These are phyloP conservation scores for Colletotrichum salicis DNA, from an alignment of 2,329 filamentous ascomycete genomes.

Conservation along the genomic window DNA sequence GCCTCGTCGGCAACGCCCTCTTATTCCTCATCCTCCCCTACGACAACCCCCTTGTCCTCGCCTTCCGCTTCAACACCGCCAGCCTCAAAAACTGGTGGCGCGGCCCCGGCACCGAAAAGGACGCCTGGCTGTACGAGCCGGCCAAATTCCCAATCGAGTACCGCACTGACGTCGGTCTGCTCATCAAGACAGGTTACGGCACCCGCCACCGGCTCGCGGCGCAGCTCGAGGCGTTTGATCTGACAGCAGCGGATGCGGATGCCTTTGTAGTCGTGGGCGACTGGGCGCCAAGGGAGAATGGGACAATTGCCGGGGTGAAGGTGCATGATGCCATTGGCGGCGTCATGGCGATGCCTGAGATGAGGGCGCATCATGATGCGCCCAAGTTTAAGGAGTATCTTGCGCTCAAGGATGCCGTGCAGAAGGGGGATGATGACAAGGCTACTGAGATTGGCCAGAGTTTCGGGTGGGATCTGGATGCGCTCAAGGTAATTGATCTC, in stretches of 20 bases:
- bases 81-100: slow-evolving; percentile 46
- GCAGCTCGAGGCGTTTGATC: slow-evolving; percentile 57
- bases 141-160: slow-evolving; percentile 57
- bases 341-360: slow-evolving; percentile 46
- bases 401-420: slow-evolving; percentile 51
- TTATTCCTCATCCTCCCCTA: slow-evolving; percentile 31
- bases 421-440: slow-evolving; percentile 48
- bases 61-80: slow-evolving; percentile 34
- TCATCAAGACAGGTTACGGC: slow-evolving; percentile 68
- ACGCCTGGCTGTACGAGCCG: slow-evolving; percentile 54
- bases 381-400: slow-evolving; percentile 54
- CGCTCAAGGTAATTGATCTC: slow-evolving; percentile 54
- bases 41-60: slow-evolving; percentile 34
- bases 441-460: slow-evolving; percentile 50
- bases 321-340: slow-evolving; percentile 55
- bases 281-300: slow-evolving; percentile 52
- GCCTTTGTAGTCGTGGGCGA: slow-evolving; percentile 63
- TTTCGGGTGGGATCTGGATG: slow-evolving; percentile 62
- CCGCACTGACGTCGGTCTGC: slow-evolving; percentile 58
- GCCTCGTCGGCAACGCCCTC: slow-evolving; percentile 27
- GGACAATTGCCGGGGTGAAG: slow-evolving; percentile 45
- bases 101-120: slow-evolving; percentile 43
- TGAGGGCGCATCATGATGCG: slow-evolving; percentile 42
- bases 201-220: slow-evolving; percentile 59
- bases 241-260: slow-evolving; percentile 48